A percentile compares a stretch with the other conserved stretches of the same genome.
These are phyloP conservation scores for Picochlorum sp. DNA, from an alignment of 139 green algal species.

Conservation along the genomic window DNA sequence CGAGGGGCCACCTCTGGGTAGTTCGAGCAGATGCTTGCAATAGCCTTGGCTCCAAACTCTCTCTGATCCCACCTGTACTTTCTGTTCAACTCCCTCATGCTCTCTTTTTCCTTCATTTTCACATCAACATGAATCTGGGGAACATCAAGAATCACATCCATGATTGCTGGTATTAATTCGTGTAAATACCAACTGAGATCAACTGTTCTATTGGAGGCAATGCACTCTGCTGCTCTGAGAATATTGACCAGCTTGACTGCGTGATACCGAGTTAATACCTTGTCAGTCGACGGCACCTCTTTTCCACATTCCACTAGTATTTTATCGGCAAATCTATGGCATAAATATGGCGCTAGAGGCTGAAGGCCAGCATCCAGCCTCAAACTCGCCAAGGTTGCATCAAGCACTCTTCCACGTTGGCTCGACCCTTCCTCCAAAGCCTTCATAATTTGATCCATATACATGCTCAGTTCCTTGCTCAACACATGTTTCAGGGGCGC, in stretches of 20 bases:
- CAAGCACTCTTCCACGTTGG: conserved; percentile 1
- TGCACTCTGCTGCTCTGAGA: conserved; percentile 30
- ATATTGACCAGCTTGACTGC: conserved; percentile 24
- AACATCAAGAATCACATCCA: conserved; percentile 71
- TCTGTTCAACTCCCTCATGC: background rate
- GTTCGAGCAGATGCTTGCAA: conserved; percentile 44
- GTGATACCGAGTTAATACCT: conserved; percentile 26
- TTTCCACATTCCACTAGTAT: conserved; percentile 12
- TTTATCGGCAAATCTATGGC: conserved; percentile 53
- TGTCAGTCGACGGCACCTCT: conserved; percentile 2
- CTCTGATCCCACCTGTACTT: conserved; percentile 30
- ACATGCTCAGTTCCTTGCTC: conserved; percentile 66
- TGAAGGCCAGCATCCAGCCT: conserved; percentile 51
- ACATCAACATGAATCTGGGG: conserved; percentile 16
- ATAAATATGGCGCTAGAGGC: conserved; percentile 74
- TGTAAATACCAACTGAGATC: conserved; percentile 74
- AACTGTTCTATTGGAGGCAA: conserved; percentile 62
- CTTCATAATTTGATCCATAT: conserved; percentile 52
- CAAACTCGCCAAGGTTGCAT: conserved; percentile 16
- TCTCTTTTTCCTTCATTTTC: background rate
- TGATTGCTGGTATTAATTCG: conserved; percentile 67
- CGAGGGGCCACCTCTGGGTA: conserved; percentile 55
- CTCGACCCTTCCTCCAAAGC: conserved; percentile 17
- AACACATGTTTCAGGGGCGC: conserved; percentile 66
- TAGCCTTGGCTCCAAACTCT: conserved; percentile 44